phyloP scores from a whole-genome alignment of 1,139 yeast species.

The Saccharomyces hybrid region DNA sequence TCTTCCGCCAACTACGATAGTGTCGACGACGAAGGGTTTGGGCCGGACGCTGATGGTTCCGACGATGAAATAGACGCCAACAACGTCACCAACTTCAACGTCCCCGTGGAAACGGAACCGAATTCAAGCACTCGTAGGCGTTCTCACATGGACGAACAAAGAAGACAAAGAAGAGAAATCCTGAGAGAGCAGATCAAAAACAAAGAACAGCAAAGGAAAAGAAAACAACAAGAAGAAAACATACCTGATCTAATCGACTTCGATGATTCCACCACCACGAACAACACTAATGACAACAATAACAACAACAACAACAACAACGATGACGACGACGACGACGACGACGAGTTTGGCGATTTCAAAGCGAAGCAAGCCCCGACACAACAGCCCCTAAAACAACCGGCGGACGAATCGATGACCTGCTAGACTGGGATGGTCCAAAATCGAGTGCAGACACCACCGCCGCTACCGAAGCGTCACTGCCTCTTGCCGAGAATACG shows the following conservation, averaged over 20 bases:
- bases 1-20: constrained; percentile 6
- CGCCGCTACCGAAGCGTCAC: neutral
- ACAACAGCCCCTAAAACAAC: neutral
- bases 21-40: constrained; percentile 11
- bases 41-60: constrained; percentile 17
- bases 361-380: constrained; percentile 20
- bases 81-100: constrained; percentile 4
- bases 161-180: constrained; percentile 32
- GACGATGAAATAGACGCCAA: constrained; percentile 15
- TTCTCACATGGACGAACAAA: constrained; percentile 28
- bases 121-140: constrained; percentile 16
- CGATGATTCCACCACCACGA: constrained; percentile 9
- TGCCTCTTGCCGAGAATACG: neutral
- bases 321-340: constrained; percentile 21
- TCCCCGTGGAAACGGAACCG: constrained; percentile 3
- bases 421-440: neutral
- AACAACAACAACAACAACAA: neutral
- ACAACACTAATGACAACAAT: neutral
- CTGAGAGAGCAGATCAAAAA: constrained; percentile 29
- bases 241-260: constrained; percentile 22
- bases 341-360: constrained; percentile 35
- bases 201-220: constrained; percentile 29
- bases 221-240: constrained; percentile 14
- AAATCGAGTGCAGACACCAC: neutral
- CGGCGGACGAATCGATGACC: neutral